A percentile compares a stretch with the other conserved stretches of the same genome.
Evolutionary conservation across 768 basidiomycete species (phyloP).

Genomic region (Auriscalpium microsporum): DNA sequence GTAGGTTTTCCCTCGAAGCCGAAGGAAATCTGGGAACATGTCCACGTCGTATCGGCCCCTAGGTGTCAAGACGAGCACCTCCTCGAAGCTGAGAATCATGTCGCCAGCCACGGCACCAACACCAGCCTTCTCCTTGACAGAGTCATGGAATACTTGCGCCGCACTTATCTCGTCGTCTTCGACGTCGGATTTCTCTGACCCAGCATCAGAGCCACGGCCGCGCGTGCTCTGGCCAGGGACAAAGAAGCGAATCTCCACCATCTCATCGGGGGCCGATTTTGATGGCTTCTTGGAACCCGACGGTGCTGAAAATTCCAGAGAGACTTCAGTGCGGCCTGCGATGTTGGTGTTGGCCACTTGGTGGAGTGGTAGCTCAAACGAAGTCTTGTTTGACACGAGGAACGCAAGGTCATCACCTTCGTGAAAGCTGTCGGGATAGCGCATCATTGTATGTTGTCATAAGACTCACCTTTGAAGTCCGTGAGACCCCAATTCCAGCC

Average conservation of each 20-base stretch:
- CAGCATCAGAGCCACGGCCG: conserved; percentile 55
- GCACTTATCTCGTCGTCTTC: conserved; percentile 78
- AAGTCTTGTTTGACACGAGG: conserved; percentile 74
- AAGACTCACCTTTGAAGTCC: neutral
- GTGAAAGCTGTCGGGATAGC: conserved; percentile 1
- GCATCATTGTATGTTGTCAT: neutral
- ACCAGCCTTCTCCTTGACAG: conserved; percentile 92
- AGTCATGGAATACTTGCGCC: conserved; percentile 94
- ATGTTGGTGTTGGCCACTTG: conserved; percentile 96
- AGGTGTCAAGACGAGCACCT: conserved; percentile 90
- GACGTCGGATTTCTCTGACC: conserved; percentile 64
- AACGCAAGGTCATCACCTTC: conserved; percentile 89
- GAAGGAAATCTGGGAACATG: conserved; percentile 92
- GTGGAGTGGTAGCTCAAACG: conserved; percentile 83
- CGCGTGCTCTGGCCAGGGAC: conserved; percentile 74
- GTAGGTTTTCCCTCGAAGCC: conserved; percentile 96
- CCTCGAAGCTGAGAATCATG: conserved; percentile 89
- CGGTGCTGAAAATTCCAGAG: conserved; percentile 78
- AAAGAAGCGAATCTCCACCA: conserved; percentile 94
- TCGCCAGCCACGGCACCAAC: conserved; percentile 89
- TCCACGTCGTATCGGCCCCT: conserved; percentile 97
- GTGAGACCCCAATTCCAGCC: too few species aligned
- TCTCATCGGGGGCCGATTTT: conserved; percentile 57
- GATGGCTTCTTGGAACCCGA: conserved; percentile 39
- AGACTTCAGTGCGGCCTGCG: conserved; percentile 95